Evolutionary conservation across 148 eudicot genomes (phyloP), one percentile per base, ranked within the genome.

Genomic region (Dysphania ambrosioides): DNA sequence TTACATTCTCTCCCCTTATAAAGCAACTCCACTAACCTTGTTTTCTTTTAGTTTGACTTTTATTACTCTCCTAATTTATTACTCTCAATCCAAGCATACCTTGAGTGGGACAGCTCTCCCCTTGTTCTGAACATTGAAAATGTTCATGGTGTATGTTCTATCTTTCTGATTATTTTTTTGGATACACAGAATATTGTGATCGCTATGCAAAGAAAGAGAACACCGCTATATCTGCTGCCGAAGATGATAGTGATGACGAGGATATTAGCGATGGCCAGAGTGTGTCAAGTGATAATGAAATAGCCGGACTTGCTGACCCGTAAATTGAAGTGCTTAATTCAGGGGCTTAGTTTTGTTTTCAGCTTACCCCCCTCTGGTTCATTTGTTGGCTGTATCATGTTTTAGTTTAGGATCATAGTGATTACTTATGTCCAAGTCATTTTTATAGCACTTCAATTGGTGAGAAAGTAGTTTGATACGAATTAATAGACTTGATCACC

Each of bases 241-340:
- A 83, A 56, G 87, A 79, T 41, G 87, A 64, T 63, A 85, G 85
- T 31, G 85, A 74, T 15, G 87, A 79, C n/a, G n/a, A n/a, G 23
- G 87, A 83, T 26, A 78, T 78, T 26, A 84, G 85, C 42, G 85
- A 86, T 34, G 85, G 76, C 6, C 53, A 84, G 8, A 63, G 73
- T 60, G 67, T 76, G 59, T 80, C 86, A 51, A 82, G 85, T 23
- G 89, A 86, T 41, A 87, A 86, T 71, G 89, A 84, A 80, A 72
- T 84, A 32, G 84, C 79, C 2, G 86, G 85, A 23, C 79, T 70
- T 73, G 83, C 85, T 36, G 85, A 81, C 42, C 82, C 85, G 24
- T 86, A 77, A 80, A 32, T 36, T 21, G n/a, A 23, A 65, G 10
- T 8, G 0, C 21, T 19, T 7, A 4, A 36, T 65, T 35, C 44